Conservation (phyloP, 2,329 filamentous ascomycete species). For the Emericellopsis cladophorae region DNA sequence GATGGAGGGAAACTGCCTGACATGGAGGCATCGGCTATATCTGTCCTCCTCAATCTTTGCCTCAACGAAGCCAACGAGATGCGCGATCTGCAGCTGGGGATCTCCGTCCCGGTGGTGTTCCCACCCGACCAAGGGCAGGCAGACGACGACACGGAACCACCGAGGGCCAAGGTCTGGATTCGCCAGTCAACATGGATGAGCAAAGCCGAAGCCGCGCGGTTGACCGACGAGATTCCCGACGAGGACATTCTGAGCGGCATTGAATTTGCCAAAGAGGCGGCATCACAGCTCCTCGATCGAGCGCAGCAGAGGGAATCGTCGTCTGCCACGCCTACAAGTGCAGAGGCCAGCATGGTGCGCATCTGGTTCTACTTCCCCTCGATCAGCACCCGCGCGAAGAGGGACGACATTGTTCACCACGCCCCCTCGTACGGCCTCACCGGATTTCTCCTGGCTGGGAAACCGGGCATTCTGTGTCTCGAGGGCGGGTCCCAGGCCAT, state of each 20-base stretch:
- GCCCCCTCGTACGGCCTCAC: slow-evolving; percentile 39
- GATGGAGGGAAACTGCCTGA: slow-evolving; percentile 3
- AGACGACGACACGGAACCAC: slow-evolving; percentile 17
- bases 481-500: slow-evolving; percentile 33
- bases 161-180: slow-evolving; percentile 25
- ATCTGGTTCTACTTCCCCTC: slow-evolving; percentile 55
- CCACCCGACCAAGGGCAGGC: slow-evolving; percentile 2
- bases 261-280: slow-evolving; percentile 26
- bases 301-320: not conserved
- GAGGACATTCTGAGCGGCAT: slow-evolving; percentile 30
- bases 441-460: slow-evolving; percentile 47
- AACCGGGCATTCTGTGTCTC: slow-evolving; percentile 41
- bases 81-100: slow-evolving; percentile 15
- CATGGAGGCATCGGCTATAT: no score
- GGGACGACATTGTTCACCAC: slow-evolving; percentile 41
- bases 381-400: slow-evolving; percentile 44
- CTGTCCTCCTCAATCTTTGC: slow-evolving; percentile 5
- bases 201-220: slow-evolving; percentile 26
- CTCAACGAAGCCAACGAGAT: slow-evolving; percentile 9
- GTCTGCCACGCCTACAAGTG: not conserved
- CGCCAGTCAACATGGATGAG: slow-evolving; percentile 39
- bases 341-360: slow-evolving; percentile 23
- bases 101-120: slow-evolving; percentile 18
- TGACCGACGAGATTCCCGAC: slow-evolving; percentile 26
- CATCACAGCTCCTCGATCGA: slow-evolving; percentile 4